phyloP scores from a whole-genome alignment of 108 stramenopile species.

The Cyclotella choctawhatcheeana region DNA sequence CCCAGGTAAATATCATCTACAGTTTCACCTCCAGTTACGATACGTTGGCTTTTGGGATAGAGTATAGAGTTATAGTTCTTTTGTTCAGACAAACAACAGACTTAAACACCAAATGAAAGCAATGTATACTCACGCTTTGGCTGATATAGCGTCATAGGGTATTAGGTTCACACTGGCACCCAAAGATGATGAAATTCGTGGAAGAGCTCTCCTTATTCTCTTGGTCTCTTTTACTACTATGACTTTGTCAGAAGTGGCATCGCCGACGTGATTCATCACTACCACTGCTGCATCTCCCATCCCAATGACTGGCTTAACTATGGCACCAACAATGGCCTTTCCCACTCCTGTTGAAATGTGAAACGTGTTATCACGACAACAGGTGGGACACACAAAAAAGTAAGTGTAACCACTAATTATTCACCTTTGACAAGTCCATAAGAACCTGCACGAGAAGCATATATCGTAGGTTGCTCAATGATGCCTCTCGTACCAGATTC shows the following conservation, averaged over 20 bases:
- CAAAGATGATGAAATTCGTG: conserved; percentile 50
- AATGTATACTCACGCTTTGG: conserved; percentile 60
- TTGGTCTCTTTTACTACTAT: conserved; percentile 64
- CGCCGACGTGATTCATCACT: conserved; percentile 87
- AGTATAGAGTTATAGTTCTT: not conserved
- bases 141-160: conserved; percentile 75
- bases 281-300: conserved; percentile 82
- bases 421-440: conserved; percentile 77
- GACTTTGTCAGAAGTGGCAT: conserved; percentile 70
- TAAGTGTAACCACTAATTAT: too few species aligned
- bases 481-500: conserved; percentile 76
- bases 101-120: too few species aligned
- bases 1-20: conserved; percentile 76
- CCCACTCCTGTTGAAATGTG: conserved; percentile 41
- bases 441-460: conserved; percentile 77
- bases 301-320: conserved; percentile 84
- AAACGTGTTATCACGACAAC: too few species aligned
- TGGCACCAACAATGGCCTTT: conserved; percentile 72
- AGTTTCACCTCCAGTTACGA: conserved; percentile 78
- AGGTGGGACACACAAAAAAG: too few species aligned
- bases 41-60: conserved; percentile 52
- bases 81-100: not conserved
- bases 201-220: conserved; percentile 65
- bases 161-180: conserved; percentile 56
- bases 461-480: conserved; percentile 71